These are phyloP conservation scores for Pseudopyrenochaeta lycopersici DNA, from an alignment of 2,329 filamentous ascomycete genomes.

Conservation along the genomic window DNA sequence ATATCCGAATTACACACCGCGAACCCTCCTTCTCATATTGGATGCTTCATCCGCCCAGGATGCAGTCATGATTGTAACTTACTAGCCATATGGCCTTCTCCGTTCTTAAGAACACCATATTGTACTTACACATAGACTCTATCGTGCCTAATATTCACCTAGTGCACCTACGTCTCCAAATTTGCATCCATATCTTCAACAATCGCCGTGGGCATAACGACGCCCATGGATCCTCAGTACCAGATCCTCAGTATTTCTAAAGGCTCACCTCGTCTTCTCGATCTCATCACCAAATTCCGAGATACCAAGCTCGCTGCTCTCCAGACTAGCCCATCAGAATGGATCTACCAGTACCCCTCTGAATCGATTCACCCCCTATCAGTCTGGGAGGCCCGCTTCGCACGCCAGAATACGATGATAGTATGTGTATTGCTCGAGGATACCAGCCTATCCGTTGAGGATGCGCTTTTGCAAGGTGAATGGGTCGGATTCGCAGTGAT, in stretches of 20 bases:
- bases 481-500: slow-evolving; percentile 29
- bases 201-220: neutral
- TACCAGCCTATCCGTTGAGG: neutral
- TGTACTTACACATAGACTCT: too few species aligned
- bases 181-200: neutral
- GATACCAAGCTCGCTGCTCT: slow-evolving; percentile 25
- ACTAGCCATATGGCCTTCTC: neutral
- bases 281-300: slow-evolving; percentile 22
- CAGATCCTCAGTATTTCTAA: slow-evolving; percentile 19
- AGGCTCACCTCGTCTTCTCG: slow-evolving; percentile 10
- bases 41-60: neutral
- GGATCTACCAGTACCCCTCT: slow-evolving; percentile 16
- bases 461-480: slow-evolving; percentile 16
- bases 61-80: neutral
- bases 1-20: too few species aligned
- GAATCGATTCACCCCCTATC: slow-evolving; percentile 17
- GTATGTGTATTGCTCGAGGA: slow-evolving; percentile 8
- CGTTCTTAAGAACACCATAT: too few species aligned
- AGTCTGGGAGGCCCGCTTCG: slow-evolving; percentile 22
- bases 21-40: neutral
- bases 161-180: neutral
- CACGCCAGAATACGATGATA: slow-evolving; percentile 3
- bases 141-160: too few species aligned
- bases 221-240: slow-evolving; percentile 5
- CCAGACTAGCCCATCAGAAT: slow-evolving; percentile 21